Evolutionary conservation across 257 asterid species (phyloP), one percentile per base, ranked within the genome.

Genomic region (Plantago ovata): DNA sequence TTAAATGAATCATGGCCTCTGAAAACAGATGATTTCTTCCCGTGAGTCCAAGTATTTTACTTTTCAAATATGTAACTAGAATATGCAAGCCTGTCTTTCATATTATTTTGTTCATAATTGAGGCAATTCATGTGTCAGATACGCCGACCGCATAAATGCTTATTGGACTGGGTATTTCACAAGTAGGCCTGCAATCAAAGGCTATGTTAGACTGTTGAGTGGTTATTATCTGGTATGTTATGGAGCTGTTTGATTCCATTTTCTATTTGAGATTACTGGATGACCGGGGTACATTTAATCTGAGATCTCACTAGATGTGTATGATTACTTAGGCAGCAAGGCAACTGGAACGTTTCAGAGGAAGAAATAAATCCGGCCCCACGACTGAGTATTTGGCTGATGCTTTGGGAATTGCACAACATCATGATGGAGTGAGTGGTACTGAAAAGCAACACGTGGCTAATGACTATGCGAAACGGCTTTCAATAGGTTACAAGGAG

Each of bases 161-260:
- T 93, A 89, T 67, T 92, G 98, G 98, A 92, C 98, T 21, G 98
- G 98, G 57, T 92, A 92, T 71, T 92, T 88, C 77, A 83, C 97
- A 18, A 93, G 99, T 67, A 73, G 99, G 61, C 94, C 99, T 32
- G 81, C 84, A 74, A 10, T 84, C 66, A 93, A 93, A 78, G 78
- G 87, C 71, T 93, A 82, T 67, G 94, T 84, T 70, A 84, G 99
- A 82, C 60, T 19, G 69, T 57, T 89, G 87, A 84, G 97, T 75
- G 97, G 87, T 72, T 93, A 93, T 74, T 86, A 84, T 73, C 63
- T 93, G 95, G 99, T 88, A 67, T 24, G 76, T 53, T 48, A 18
- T 56, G 58, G 49, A 53, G 48, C 72, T 57, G 22, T 59, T 67
- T 49, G 18, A n/a, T 24, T 22, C 61, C 55, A 22, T 38, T 58